Conservation (phyloP, 2,329 filamentous ascomycete genomes). For the Lachnellula arida region DNA sequence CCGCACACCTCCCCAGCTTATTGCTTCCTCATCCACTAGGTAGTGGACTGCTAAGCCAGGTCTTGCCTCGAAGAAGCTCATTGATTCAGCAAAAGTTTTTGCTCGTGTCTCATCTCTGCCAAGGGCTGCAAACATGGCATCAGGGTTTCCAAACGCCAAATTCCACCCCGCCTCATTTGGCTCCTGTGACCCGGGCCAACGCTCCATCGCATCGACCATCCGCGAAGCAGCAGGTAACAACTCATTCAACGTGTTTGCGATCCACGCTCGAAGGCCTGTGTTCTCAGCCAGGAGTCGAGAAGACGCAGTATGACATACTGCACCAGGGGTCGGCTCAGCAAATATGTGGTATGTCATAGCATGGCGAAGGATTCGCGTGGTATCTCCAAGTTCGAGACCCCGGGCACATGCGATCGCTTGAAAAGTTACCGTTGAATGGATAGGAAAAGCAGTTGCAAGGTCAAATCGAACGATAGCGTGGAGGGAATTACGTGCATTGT, state of each 20-base stretch:
- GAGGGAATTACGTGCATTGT: too few species aligned
- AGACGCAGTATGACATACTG: constrained; percentile 1
- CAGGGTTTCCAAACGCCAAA: background rate
- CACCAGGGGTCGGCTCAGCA: background rate
- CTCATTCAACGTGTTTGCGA: constrained; percentile 3
- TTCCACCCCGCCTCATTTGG: constrained; percentile 5
- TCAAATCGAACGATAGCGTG: too few species aligned
- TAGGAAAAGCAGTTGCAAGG: too few species aligned
- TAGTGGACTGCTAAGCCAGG: background rate
- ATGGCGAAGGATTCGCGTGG: background rate
- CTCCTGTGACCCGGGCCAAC: constrained; percentile 8
- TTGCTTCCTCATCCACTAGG: background rate
- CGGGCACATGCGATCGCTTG: background rate
- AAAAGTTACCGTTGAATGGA: too few species aligned
- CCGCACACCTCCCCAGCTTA: background rate
- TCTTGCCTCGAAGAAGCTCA: constrained; percentile 2
- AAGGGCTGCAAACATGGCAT: background rate
- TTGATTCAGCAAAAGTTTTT: background rate
- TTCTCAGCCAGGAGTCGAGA: constrained; percentile 1
- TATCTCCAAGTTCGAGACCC: background rate
- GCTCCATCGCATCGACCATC: constrained; percentile 10
- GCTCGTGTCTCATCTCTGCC: background rate
- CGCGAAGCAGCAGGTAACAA: constrained; percentile 1
- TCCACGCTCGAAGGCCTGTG: background rate
- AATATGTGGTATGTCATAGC: constrained; percentile 6